Conservation (phyloP, 306 rosid species). For the Crataegus laevigata region DNA sequence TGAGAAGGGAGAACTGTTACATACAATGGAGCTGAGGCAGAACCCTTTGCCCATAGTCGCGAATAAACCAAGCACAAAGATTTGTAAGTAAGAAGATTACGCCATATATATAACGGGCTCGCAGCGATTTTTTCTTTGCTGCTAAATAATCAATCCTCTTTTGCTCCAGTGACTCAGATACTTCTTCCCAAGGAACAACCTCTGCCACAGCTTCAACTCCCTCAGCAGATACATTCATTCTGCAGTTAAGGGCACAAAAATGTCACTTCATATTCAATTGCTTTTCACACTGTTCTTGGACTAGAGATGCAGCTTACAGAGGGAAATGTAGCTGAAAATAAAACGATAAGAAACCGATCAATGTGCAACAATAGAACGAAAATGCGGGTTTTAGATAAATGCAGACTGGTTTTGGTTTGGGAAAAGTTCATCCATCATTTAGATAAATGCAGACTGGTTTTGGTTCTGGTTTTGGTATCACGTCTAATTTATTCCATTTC, state of each 20-base stretch:
- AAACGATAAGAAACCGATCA: background rate
- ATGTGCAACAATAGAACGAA: background rate
- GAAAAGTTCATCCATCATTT: background rate
- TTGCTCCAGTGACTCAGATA: constrained; percentile 19
- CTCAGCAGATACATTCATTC: constrained; percentile 43
- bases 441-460: background rate
- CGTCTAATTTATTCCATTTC: background rate
- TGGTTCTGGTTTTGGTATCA: background rate
- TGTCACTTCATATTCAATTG: background rate
- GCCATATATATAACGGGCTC: constrained; percentile 59
- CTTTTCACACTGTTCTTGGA: background rate
- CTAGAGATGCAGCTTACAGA: background rate
- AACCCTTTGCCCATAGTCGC: constrained; percentile 72
- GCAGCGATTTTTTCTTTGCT: constrained; percentile 43
- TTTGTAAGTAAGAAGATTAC: constrained; percentile 55
- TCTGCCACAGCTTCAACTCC: constrained; percentile 22
- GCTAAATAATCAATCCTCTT: constrained; percentile 28
- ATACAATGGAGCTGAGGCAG: constrained; percentile 53
- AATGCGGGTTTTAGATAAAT: background rate
- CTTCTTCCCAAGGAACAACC: constrained; percentile 24
- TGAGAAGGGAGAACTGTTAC: constrained; percentile 11
- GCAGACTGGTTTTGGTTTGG: background rate
- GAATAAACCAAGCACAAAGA: constrained; percentile 77
- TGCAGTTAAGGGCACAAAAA: constrained; percentile 17
- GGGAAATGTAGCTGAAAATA: background rate